Conservation (phyloP, 2,329 filamentous ascomycete genomes). For the Fusarium tjaetaba region DNA sequence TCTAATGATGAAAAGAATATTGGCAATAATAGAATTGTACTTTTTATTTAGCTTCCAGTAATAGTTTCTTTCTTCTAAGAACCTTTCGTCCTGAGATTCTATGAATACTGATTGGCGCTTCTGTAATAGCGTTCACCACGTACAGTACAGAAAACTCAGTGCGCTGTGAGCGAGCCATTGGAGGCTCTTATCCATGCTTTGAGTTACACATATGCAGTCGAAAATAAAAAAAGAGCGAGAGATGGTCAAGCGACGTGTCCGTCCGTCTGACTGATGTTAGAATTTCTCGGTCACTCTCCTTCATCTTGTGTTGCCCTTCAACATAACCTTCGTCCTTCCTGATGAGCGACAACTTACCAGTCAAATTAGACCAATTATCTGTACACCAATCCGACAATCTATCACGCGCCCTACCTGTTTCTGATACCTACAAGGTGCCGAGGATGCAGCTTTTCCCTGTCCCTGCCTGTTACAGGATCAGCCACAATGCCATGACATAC, state of each 20-base stretch:
- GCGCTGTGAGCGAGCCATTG: background rate
- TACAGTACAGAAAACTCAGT: background rate
- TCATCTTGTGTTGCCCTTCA: slow-evolving; percentile 6
- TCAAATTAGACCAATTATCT: background rate
- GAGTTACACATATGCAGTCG: slow-evolving; percentile 7
- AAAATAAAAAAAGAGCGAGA: background rate
- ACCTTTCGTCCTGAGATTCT: too few relatives aligned
- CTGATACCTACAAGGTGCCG: background rate
- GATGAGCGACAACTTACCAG: slow-evolving; percentile 3
- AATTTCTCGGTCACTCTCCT: background rate
- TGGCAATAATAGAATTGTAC: background rate
- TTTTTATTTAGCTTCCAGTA: background rate
- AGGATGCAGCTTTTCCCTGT: background rate
- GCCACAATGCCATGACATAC: slow-evolving; percentile 18
- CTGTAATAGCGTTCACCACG: background rate
- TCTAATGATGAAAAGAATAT: background rate
- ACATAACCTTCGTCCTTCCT: slow-evolving; percentile 1
- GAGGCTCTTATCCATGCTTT: background rate
- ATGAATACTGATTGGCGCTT: background rate
- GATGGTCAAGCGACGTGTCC: slow-evolving; percentile 8
- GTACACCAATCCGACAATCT: slow-evolving; percentile 17
- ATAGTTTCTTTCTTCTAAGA: background rate
- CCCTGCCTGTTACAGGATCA: slow-evolving; percentile 15
- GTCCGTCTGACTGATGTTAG: slow-evolving; percentile 1
- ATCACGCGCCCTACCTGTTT: slow-evolving; percentile 11